Percentiles rank a stretch among this genome's conserved stretches.
Conservation (phyloP, 192 early-diverging fungal species). For the Gamsiella multidivaricata region DNA sequence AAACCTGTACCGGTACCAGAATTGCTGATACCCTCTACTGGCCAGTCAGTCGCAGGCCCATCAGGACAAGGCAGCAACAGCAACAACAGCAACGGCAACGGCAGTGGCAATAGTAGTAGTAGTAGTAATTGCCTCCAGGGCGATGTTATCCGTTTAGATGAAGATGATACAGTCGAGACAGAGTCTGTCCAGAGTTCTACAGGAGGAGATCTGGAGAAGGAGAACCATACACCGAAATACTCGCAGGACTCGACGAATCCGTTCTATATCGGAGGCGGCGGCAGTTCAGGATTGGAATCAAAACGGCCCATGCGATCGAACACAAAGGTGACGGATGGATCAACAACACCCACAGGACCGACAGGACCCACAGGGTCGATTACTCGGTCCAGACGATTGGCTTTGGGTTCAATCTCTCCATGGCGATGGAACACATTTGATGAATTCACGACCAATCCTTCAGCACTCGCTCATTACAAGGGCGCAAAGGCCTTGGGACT, state of each 20-base stretch:
- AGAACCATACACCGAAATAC: constrained; percentile 36
- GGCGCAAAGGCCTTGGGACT: constrained; percentile 1
- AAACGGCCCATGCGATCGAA: background rate
- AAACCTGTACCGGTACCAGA: background rate
- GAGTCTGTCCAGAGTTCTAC: constrained; percentile 21
- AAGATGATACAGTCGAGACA: constrained; percentile 34
- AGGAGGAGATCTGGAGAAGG: constrained; percentile 24
- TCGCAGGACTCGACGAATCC: constrained; percentile 20
- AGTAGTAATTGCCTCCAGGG: background rate
- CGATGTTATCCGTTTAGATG: background rate
- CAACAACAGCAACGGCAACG: background rate
- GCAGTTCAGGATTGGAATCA: background rate
- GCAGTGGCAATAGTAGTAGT: background rate
- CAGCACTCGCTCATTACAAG: background rate
- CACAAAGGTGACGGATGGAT: constrained; percentile 15
- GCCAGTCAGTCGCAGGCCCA: too few relatives aligned
- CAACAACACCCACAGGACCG: constrained; percentile 26
- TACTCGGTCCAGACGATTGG: constrained; percentile 25
- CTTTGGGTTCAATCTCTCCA: constrained; percentile 38
- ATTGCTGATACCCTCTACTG: background rate
- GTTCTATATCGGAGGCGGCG: constrained; percentile 6
- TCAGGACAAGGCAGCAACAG: too few relatives aligned
- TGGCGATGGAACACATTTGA: constrained; percentile 46
- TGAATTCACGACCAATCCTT: background rate
- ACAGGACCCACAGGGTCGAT: constrained; percentile 13